A percentile compares a stretch with the other conserved stretches of the same genome.
These are phyloP conservation scores for Trichosporon sp. DNA, from an alignment of 1,284 basidiomycete genomes.

Conservation along the genomic window DNA sequence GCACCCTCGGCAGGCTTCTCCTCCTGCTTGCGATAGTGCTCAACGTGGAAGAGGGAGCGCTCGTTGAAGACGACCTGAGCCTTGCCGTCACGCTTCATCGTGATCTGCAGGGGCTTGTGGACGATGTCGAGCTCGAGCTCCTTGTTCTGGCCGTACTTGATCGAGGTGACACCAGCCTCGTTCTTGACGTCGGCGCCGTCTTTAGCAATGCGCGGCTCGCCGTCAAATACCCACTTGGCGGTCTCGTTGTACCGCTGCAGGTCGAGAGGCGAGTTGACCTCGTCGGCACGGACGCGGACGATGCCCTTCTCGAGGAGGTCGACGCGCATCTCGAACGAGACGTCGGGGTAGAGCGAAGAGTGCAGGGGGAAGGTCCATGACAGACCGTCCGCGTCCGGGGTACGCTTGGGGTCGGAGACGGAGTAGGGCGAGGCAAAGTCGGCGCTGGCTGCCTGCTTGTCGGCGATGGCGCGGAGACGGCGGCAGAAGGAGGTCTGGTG, in stretches of 20 bases:
- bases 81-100: conserved; percentile 65
- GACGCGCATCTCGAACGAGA: conserved; percentile 73
- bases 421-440: conserved; percentile 80
- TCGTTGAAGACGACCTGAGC: conserved; percentile 88
- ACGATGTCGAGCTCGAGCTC: conserved; percentile 57
- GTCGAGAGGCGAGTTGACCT: conserved; percentile 61
- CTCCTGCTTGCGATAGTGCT: conserved; percentile 81
- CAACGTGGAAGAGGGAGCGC: conserved; percentile 88
- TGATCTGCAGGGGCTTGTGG: conserved; percentile 69
- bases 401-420: conserved; percentile 58
- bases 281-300: conserved; percentile 78
- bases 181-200: conserved; percentile 53
- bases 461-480: conserved; percentile 72
- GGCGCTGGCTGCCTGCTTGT: conserved; percentile 57
- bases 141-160: conserved; percentile 34
- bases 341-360: conserved; percentile 73
- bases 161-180: conserved; percentile 43
- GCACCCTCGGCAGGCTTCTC: conserved; percentile 29
- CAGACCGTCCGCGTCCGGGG: conserved; percentile 45
- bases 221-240: conserved; percentile 68
- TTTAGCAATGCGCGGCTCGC: conserved; percentile 58
- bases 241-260: conserved; percentile 83
- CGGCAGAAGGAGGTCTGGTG: conserved; percentile 85
- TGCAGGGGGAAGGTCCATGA: conserved; percentile 61
- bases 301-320: conserved; percentile 75